Percentiles rank a stretch among this genome's conserved stretches.
These are phyloP conservation scores for Hansenula anomala DNA, from an alignment of 1,139 yeast species.

Conservation along the genomic window DNA sequence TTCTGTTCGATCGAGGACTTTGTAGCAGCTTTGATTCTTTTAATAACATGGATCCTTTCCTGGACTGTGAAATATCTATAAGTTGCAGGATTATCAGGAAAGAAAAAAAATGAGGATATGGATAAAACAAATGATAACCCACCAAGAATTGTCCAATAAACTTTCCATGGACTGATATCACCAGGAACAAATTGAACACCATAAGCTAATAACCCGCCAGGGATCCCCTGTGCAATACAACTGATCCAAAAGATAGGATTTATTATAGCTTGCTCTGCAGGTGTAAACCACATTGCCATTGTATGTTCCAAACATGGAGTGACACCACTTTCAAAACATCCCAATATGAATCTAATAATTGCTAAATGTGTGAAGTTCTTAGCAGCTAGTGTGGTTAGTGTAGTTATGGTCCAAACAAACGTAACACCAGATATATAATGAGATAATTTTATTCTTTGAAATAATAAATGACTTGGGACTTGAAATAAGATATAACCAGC, in stretches of 20 bases:
- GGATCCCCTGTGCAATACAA: constrained; percentile 41
- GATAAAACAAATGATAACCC: constrained; percentile 42
- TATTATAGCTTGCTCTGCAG: constrained; percentile 40
- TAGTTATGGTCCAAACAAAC: constrained; percentile 7
- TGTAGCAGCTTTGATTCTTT: constrained; percentile 44
- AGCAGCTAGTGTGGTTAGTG: constrained; percentile 6
- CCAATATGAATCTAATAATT: constrained; percentile 40
- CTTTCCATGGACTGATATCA: constrained; percentile 39
- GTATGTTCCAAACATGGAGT: constrained; percentile 51
- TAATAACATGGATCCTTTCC: constrained; percentile 51
- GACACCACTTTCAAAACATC: constrained; percentile 42
- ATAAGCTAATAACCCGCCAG: constrained; percentile 42
- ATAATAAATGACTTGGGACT: constrained; percentile 25
- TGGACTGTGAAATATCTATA: constrained; percentile 44
- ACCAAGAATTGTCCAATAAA: constrained; percentile 44
- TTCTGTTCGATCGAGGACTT: constrained; percentile 36
- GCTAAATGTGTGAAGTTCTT: constrained; percentile 33
- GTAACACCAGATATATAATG: constrained; percentile 13
- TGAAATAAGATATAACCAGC: constrained; percentile 26
- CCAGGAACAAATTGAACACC: constrained; percentile 33
- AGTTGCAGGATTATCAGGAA: constrained; percentile 46
- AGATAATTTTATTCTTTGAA: constrained; percentile 32
- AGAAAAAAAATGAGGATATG: constrained; percentile 34
- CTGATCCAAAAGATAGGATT: constrained; percentile 46
- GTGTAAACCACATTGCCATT: constrained; percentile 51